A percentile compares a stretch with the other conserved stretches of the same genome.
These are phyloP conservation scores for Euptelea pleiosperma DNA, from an alignment of 164 flowering plant genomes.

Conservation along the genomic window DNA sequence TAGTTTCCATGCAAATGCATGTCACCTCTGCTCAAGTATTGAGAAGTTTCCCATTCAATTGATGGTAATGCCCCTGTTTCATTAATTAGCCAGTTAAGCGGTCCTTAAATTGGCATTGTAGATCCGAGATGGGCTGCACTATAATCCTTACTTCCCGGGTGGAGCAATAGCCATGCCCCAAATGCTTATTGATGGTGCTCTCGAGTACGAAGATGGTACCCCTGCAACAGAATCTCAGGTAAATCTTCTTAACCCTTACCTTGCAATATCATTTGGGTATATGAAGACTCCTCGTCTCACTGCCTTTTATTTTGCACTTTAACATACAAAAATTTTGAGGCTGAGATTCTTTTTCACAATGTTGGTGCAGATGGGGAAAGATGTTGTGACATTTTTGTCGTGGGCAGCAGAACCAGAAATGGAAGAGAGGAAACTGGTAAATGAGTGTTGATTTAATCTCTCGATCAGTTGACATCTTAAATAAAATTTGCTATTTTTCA, in stretches of 20 bases:
- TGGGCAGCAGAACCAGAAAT: constrained; percentile 71
- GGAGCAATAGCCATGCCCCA: constrained; percentile 68
- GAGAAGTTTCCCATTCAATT: neutral
- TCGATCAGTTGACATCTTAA: neutral
- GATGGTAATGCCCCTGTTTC: neutral
- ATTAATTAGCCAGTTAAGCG: neutral
- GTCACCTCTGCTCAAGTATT: neutral
- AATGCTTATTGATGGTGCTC: constrained; percentile 57
- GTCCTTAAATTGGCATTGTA: constrained; percentile 15
- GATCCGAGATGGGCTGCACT: constrained; percentile 58
- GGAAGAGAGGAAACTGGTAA: constrained; percentile 54
- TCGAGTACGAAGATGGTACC: constrained; percentile 57
- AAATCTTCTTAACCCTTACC: neutral
- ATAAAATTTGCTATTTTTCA: neutral
- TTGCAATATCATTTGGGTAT: neutral
- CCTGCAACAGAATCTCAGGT: constrained; percentile 67
- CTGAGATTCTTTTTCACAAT: constrained; percentile 4
- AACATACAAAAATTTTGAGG: neutral
- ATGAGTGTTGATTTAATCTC: neutral
- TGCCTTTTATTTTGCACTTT: neutral
- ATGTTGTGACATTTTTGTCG: constrained; percentile 48
- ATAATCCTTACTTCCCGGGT: constrained; percentile 62
- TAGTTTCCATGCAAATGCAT: neutral
- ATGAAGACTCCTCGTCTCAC: too few species aligned
- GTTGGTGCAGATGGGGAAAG: constrained; percentile 50